Conservation (phyloP, 345 rosid genomes). For the Melaleuca alternifolia region DNA sequence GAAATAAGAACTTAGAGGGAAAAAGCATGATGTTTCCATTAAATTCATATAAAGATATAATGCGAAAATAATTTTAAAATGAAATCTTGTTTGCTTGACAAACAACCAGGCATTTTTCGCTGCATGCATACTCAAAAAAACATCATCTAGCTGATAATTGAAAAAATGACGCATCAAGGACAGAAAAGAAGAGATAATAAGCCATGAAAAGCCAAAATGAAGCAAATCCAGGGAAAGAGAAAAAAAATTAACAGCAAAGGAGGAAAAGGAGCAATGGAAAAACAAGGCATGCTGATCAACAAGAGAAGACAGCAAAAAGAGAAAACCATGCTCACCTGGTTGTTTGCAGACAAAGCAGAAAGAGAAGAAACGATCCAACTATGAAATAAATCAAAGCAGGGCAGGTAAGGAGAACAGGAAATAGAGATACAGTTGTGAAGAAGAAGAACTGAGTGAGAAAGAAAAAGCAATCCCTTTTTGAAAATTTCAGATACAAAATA, state of each 20-base stretch:
- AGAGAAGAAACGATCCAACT: not conserved
- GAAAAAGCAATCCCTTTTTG: not conserved
- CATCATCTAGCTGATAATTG: not conserved
- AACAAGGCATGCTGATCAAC: not conserved
- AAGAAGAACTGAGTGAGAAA: not conserved
- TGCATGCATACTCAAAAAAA: not conserved
- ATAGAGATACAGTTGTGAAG: not conserved
- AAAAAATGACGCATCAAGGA: not conserved
- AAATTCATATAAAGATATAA: not conserved
- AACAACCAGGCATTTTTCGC: not conserved
- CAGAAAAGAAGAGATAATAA: not conserved
- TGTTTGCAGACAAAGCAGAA: not conserved
- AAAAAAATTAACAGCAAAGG: not conserved
- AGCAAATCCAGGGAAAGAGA: not conserved
- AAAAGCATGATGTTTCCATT: not conserved
- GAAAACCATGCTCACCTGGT: not conserved
- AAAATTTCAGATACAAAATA: not conserved
- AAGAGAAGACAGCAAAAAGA: not conserved
- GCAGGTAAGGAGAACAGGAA: not conserved
- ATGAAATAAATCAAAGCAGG: not conserved
- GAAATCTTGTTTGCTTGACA: not conserved
- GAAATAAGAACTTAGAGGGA: not conserved
- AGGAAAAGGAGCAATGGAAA: not conserved
- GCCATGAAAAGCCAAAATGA: not conserved
- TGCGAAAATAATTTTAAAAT: not conserved